Percentiles rank a stretch among this genome's conserved stretches.
Evolutionary conservation across 768 basidiomycete species (phyloP).

Genomic region (Tremella mesenterica): DNA sequence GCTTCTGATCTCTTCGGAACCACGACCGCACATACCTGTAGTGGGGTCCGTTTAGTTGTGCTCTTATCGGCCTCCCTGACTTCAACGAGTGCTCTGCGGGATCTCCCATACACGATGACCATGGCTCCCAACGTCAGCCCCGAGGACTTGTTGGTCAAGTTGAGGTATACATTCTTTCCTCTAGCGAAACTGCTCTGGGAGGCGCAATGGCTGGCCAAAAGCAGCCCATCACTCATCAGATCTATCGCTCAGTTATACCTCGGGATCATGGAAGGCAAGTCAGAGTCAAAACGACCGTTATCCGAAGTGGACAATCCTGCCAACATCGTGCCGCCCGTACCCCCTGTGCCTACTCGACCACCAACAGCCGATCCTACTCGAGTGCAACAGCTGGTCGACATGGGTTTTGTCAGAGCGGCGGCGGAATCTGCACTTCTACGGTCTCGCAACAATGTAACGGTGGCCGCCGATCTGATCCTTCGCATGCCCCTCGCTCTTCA

Average conservation of each 20-base stretch:
- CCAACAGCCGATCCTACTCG: slow-evolving; percentile 56
- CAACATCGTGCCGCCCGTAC: slow-evolving; percentile 60
- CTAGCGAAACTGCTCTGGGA: slow-evolving; percentile 66
- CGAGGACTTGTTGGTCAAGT: slow-evolving; percentile 75
- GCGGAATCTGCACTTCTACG: slow-evolving; percentile 75
- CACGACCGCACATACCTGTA: too few species aligned
- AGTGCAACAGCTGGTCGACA: slow-evolving; percentile 77
- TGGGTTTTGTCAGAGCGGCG: slow-evolving; percentile 91
- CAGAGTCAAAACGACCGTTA: slow-evolving; percentile 1
- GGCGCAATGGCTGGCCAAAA: slow-evolving; percentile 64
- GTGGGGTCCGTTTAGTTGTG: not conserved
- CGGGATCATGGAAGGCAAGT: slow-evolving; percentile 70
- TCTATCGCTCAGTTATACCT: slow-evolving; percentile 68
- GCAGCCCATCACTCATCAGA: slow-evolving; percentile 66
- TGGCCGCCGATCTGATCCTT: slow-evolving; percentile 79
- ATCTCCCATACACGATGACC: slow-evolving; percentile 73
- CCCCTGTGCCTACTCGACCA: slow-evolving; percentile 29
- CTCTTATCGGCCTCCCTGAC: slow-evolving; percentile 53
- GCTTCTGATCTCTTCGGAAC: too few species aligned
- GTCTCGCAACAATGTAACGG: slow-evolving; percentile 75
- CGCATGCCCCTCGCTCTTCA: slow-evolving; percentile 50
- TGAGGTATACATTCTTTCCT: slow-evolving; percentile 64
- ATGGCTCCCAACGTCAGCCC: slow-evolving; percentile 67
- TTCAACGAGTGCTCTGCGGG: slow-evolving; percentile 69
- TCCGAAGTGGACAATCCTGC: too few species aligned